Base-by-base conservation (phyloP, 768 basidiomycete species). In the Trametes punicea region DNA sequence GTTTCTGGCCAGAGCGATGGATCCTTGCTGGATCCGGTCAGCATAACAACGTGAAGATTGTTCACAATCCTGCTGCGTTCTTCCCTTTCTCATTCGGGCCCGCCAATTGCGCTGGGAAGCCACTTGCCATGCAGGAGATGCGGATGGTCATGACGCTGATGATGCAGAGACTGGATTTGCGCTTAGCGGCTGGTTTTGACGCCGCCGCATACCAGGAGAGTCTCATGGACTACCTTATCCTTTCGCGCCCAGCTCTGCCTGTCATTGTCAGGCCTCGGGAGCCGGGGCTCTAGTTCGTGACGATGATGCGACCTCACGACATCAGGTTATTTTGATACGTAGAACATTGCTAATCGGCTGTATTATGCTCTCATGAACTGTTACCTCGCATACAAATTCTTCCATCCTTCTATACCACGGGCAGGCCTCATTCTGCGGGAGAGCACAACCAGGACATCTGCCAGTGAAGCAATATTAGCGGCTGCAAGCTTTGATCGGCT, bases 51-150 rank as follows among this genome's bases (percentile, higher is more conserved):
- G 16, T 40, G 36, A 47, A 57, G 39, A 26, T 56, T 10, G 34
- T 56, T 20, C 54, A 59, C 44, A 63, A 59, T 23, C 1, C 51
- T 16, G 46, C 52, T 16, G 62, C 62, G 10, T 63, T 75, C 66
- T 70, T 75, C 45, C 77, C 78, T 0, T 77, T 78, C 61, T 77
- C 77, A 10, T 68, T 69, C 33, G 81, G 82, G 0, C 79, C 79
- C n/a, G 72, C 74, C 13, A 78, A 77, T 59, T 82, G 82, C 57
- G 75, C 73, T 4, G 81, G 81, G 20, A 75, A 72, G 60, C 60
- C 74, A 64, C 66, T 78, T 13, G 78, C 77, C 31, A 62, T 71
- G 57, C 66, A 67, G 47, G 74, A 76, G 61, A 59, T 75, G 64
- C 70, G 69, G 30, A 64, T 64, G 39, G 62, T 74, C 27, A 38